A percentile compares a stretch with the other conserved stretches of the same genome.
Evolutionary conservation across 1,284 basidiomycete genomes (phyloP).

Genomic region (Schizopora paradoxa): DNA sequence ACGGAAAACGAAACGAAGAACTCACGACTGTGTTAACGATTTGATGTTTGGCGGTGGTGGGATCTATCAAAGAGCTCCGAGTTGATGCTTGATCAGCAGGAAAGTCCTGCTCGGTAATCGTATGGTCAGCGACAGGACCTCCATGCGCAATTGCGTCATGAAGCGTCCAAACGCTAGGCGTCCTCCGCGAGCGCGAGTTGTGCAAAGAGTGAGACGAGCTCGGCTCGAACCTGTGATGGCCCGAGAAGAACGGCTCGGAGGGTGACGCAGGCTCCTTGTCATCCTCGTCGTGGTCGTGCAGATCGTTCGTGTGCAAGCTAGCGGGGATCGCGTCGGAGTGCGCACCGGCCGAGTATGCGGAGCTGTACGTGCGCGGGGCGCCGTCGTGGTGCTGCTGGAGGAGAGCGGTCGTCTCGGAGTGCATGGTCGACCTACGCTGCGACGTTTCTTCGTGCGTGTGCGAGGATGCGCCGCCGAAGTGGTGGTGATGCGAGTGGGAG

Average conservation of each 20-base stretch:
- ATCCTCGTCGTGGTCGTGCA: neutral
- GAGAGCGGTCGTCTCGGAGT: neutral
- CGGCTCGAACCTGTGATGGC: constrained; percentile 43
- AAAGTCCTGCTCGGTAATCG: neutral
- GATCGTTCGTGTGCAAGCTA: neutral
- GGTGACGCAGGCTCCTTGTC: neutral
- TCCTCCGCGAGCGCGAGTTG: constrained; percentile 24
- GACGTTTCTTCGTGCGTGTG: constrained; percentile 3
- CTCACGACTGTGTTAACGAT: constrained; percentile 40
- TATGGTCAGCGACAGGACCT: too few species aligned
- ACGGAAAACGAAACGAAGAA: neutral
- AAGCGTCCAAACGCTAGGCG: neutral
- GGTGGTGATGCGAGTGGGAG: constrained; percentile 13
- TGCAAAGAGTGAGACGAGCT: constrained; percentile 32
- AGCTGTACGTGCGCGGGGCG: neutral
- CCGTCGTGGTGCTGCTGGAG: neutral
- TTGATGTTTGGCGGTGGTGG: constrained; percentile 39
- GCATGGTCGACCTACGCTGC: neutral
- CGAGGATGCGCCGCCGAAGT: constrained; percentile 10
- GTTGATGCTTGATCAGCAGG: neutral
- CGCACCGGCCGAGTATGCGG: neutral
- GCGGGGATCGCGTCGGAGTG: neutral
- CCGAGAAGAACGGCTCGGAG: constrained; percentile 24
- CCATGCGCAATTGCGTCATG: neutral
- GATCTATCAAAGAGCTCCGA: neutral